These are phyloP conservation scores for Sequoia sempervirens DNA, from an alignment of 75 land plant genomes.

Conservation along the genomic window DNA sequence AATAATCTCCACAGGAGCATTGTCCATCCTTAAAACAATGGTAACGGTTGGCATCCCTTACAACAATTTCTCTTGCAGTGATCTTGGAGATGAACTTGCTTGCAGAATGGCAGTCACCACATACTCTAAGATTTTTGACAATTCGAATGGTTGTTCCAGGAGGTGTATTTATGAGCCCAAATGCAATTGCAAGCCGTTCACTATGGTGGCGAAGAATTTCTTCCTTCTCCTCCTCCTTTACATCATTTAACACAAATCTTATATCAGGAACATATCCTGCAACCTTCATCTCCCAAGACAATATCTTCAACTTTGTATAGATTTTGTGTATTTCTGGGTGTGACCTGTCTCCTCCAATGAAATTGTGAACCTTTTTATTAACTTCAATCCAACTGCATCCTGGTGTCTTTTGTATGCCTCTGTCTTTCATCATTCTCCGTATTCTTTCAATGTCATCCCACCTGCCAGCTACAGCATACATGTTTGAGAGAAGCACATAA, in stretches of 20 bases:
- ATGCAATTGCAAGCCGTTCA: neutral
- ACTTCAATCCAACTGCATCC: constrained; percentile 12
- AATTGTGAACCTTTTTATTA: neutral
- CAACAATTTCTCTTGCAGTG: constrained; percentile 7
- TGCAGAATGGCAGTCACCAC: constrained; percentile 13
- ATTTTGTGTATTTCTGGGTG: constrained; percentile 8
- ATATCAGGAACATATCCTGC: constrained; percentile 8
- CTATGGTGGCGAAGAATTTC: neutral
- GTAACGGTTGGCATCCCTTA: constrained; percentile 12
- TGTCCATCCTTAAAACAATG: constrained; percentile 9
- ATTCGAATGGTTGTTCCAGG: neutral
- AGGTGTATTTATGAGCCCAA: neutral
- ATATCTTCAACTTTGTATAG: constrained; percentile 1
- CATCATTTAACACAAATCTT: constrained; percentile 4
- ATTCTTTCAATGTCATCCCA: constrained; percentile 5
- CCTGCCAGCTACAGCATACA: constrained; percentile 10
- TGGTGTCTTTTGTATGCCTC: constrained; percentile 3
- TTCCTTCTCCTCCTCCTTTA: constrained; percentile 5
- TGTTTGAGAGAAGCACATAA: constrained; percentile 8
- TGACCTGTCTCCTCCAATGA: constrained; percentile 9
- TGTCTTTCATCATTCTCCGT: constrained; percentile 1
- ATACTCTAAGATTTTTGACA: neutral
- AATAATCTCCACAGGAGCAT: constrained; percentile 12
- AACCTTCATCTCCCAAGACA: neutral
- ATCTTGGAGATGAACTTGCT: constrained; percentile 17